Percentiles rank a stretch among this genome's conserved stretches.
These are phyloP conservation scores for Grifola frondosa DNA, from an alignment of 1,284 basidiomycete species.

Conservation along the genomic window DNA sequence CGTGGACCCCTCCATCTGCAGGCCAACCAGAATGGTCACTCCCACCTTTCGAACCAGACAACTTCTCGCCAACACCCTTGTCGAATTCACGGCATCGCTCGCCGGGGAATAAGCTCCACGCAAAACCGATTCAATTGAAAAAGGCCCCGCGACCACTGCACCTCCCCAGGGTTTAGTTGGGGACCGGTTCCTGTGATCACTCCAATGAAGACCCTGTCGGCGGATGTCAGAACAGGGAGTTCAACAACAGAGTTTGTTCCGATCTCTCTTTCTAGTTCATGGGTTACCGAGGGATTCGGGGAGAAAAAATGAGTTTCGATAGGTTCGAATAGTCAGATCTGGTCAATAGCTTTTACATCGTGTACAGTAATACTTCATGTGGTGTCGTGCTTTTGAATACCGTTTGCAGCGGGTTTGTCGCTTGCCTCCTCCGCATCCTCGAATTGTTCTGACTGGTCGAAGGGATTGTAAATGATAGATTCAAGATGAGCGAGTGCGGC, in stretches of 20 bases:
- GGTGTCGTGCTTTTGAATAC: too few species aligned
- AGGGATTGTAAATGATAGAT: slow-evolving; percentile 65
- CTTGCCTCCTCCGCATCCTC: slow-evolving; percentile 24
- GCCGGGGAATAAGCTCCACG: slow-evolving; percentile 36
- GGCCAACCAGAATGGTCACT: slow-evolving; percentile 9
- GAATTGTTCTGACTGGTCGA: slow-evolving; percentile 27
- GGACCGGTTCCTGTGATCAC: slow-evolving; percentile 54
- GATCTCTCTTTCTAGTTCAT: slow-evolving; percentile 21
- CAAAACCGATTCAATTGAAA: slow-evolving; percentile 42
- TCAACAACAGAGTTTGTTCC: neutral
- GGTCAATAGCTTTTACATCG: neutral
- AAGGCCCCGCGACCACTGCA: slow-evolving; percentile 34
- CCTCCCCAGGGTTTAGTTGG: slow-evolving; percentile 56
- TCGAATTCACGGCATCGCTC: slow-evolving; percentile 7
- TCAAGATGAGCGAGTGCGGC: slow-evolving; percentile 75
- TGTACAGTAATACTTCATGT: too few species aligned
- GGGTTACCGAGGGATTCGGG: slow-evolving; percentile 28
- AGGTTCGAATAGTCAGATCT: too few species aligned
- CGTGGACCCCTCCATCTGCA: slow-evolving; percentile 14
- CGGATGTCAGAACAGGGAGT: neutral
- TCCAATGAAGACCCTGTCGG: slow-evolving; percentile 35
- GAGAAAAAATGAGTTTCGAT: slow-evolving; percentile 12
- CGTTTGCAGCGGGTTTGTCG: too few species aligned
- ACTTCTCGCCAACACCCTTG: slow-evolving; percentile 5
- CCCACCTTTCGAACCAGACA: slow-evolving; percentile 7